Evolutionary conservation across 805 yeast genomes (phyloP).

Genomic region (Brettanomyces custersianus): DNA sequence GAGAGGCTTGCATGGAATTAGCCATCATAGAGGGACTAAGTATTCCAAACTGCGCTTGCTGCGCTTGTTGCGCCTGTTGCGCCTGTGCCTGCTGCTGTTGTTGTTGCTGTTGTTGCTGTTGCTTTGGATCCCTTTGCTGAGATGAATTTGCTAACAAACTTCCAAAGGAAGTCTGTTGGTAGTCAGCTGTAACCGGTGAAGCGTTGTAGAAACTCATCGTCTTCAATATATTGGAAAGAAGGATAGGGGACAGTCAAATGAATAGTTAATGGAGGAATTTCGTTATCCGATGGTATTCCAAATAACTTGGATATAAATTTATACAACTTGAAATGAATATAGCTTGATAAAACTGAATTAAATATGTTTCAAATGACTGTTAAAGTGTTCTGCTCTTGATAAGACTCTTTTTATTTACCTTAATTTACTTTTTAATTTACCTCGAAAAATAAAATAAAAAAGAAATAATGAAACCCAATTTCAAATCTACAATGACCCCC

Average conservation of each 20-base stretch:
- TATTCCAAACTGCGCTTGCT: neutral
- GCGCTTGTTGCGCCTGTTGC: constrained; percentile 1
- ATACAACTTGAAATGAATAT: too few species aligned
- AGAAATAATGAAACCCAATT: too few species aligned
- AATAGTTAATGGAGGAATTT: neutral
- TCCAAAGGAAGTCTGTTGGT: constrained; percentile 2
- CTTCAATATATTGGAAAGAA: neutral
- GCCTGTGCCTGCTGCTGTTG: neutral
- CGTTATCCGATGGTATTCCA: too few species aligned
- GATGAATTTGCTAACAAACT: constrained; percentile 1
- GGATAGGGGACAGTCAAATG: neutral
- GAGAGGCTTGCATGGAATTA: neutral
- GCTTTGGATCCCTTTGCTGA: neutral
- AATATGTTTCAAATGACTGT: too few species aligned
- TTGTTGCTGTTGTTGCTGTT: constrained; percentile 2
- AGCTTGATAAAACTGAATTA: too few species aligned
- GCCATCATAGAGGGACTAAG: neutral
- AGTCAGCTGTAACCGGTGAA: neutral
- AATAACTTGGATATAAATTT: too few species aligned
- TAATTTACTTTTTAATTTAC: too few species aligned
- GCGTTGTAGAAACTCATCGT: constrained; percentile 1
- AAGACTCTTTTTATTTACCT: neutral
- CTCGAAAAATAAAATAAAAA: too few species aligned
- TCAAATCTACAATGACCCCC: too few species aligned
- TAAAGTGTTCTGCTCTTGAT: neutral